Conservation (phyloP, 2,329 filamentous ascomycete genomes). For the Polytolypa hystricis region DNA sequence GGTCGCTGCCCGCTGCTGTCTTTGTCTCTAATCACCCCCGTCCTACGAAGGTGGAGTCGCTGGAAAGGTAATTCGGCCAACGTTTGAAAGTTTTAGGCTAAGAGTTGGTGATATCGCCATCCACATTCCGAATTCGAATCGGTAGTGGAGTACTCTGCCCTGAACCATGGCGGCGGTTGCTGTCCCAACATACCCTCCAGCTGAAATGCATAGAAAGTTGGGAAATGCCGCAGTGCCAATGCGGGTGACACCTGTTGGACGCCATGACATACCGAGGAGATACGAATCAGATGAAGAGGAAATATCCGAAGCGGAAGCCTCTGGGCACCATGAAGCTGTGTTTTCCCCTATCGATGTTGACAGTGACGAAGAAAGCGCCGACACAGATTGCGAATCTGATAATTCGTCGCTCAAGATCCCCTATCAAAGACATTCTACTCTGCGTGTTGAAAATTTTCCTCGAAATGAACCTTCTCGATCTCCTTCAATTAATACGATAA, state of each 20-base stretch:
- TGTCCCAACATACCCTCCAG: not conserved
- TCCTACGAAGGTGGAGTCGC: no score
- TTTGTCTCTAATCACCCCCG: no score
- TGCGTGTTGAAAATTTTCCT: not conserved
- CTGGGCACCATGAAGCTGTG: slow-evolving; percentile 7
- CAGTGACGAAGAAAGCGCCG: slow-evolving; percentile 6
- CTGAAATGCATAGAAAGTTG: slow-evolving; percentile 1
- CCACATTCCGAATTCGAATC: no score
- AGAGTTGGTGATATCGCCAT: no score
- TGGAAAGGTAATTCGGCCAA: no score
- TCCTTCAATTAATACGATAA: slow-evolving; percentile 1
- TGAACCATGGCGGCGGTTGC: not conserved
- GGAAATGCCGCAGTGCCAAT: not conserved
- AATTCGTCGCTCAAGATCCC: not conserved
- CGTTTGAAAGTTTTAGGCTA: no score
- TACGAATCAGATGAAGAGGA: slow-evolving; percentile 15
- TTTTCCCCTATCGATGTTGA: slow-evolving; percentile 11
- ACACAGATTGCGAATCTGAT: slow-evolving; percentile 1
- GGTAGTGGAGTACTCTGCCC: no score
- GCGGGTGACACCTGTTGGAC: not conserved
- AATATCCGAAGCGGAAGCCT: slow-evolving; percentile 10
- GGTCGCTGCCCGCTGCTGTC: no score
- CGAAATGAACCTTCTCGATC: not conserved
- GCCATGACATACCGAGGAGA: slow-evolving; percentile 6
- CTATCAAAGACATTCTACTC: not conserved